Percentiles rank a stretch among this genome's conserved stretches.
Evolutionary conservation across 1,284 basidiomycete species (phyloP).

Genomic region (Athelia psychrophila): DNA sequence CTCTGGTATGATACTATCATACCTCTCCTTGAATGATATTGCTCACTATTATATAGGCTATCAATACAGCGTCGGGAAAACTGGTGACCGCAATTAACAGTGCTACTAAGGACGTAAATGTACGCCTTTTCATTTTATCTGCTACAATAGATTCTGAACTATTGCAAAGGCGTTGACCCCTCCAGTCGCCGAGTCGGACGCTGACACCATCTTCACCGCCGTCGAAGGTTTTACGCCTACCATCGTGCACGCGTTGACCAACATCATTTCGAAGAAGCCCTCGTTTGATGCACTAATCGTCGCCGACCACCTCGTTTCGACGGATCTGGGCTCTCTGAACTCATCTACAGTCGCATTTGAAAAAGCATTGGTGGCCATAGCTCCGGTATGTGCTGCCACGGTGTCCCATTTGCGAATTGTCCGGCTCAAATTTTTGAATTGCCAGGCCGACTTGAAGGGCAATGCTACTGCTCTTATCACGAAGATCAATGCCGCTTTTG

Average conservation of each 20-base stretch:
- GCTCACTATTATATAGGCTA: constrained; percentile 8
- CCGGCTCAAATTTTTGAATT: too few species aligned
- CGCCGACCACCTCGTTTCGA: background rate
- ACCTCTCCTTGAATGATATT: background rate
- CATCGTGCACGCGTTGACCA: constrained; percentile 1
- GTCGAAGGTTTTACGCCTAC: constrained; percentile 3
- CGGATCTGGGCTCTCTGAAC: constrained; percentile 2
- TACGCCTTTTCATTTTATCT: background rate
- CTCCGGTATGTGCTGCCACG: too few species aligned
- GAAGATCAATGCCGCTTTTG: too few species aligned
- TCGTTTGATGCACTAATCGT: constrained; percentile 3
- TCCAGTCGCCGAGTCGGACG: constrained; percentile 3
- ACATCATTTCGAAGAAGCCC: constrained; percentile 5
- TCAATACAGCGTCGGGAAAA: constrained; percentile 11
- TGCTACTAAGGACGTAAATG: constrained; percentile 12
- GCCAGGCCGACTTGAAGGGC: too few species aligned
- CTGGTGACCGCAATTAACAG: constrained; percentile 10
- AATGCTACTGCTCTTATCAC: too few species aligned
- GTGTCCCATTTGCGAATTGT: too few species aligned
- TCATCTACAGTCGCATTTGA: constrained; percentile 27
- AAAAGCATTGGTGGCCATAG: constrained; percentile 10
- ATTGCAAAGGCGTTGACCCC: background rate
- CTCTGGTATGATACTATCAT: constrained; percentile 14
- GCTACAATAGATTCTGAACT: too few species aligned
- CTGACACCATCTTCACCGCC: constrained; percentile 1